phyloP scores from a whole-genome alignment of 192 early-diverging fungal genomes.

The Backusella tarrabulga region DNA sequence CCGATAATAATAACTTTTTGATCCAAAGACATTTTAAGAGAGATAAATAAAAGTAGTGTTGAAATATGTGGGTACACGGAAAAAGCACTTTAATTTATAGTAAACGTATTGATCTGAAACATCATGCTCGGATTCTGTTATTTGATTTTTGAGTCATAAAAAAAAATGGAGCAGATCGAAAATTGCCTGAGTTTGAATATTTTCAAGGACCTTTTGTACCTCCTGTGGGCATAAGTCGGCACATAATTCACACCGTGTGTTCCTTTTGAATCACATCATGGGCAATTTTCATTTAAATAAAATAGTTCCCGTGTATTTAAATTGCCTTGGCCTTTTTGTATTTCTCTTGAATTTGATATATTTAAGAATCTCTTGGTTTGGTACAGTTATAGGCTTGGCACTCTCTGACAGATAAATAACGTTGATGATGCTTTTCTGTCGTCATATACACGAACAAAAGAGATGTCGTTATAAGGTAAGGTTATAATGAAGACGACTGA shows the following conservation, averaged over 20 bases:
- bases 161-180: no score
- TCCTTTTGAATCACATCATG: neutral
- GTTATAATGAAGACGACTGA: no score
- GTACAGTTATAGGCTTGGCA: neutral
- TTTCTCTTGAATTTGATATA: neutral
- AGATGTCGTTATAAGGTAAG: no score
- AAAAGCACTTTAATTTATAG: neutral
- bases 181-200: neutral
- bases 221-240: no score
- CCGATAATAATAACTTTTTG: slow-evolving; percentile 30
- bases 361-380: neutral
- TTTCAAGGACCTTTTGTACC: neutral
- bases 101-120: neutral
- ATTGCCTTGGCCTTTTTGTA: neutral
- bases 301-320: neutral
- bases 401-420: neutral
- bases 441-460: no score
- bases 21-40: neutral
- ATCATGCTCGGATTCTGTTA: neutral
- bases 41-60: neutral
- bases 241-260: no score
- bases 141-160: neutral
- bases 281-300: no score
- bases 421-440: no score
- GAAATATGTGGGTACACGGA: neutral